Percentiles rank a stretch among this genome's conserved stretches.
Evolutionary conservation across 192 early-diverging fungal species (phyloP).

Genomic region (Gonapodya prolifera): DNA sequence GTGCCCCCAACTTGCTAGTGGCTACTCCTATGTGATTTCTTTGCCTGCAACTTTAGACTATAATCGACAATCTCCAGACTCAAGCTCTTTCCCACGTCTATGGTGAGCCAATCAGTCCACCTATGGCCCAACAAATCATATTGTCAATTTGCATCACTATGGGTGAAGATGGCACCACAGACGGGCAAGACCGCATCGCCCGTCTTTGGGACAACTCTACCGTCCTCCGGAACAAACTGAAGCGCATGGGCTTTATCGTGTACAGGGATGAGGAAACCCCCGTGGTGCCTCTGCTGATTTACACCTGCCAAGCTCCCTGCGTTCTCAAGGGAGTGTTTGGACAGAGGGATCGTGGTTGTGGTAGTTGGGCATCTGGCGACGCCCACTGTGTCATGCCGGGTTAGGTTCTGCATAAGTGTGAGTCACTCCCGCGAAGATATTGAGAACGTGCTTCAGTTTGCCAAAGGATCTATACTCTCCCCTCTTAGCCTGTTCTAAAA

Average conservation of each 20-base stretch:
- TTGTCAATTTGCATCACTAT: conserved; percentile 83
- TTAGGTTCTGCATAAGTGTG: conserved; percentile 87
- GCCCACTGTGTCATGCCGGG: conserved; percentile 87
- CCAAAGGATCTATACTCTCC: no score
- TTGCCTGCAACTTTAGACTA: conserved; percentile 1
- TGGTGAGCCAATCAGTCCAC: conserved; percentile 75
- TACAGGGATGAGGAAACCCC: conserved; percentile 77
- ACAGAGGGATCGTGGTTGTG: conserved; percentile 83
- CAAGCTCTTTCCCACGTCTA: conserved; percentile 74
- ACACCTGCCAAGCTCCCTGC: conserved; percentile 93
- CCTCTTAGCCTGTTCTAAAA: no score
- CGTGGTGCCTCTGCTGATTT: conserved; percentile 80
- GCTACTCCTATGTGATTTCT: neutral
- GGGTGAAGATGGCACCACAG: no score
- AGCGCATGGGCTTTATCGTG: no score
- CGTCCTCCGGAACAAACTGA: conserved; percentile 67
- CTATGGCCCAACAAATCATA: conserved; percentile 79
- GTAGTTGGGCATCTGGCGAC: conserved; percentile 97
- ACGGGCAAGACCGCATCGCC: conserved; percentile 70
- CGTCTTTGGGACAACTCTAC: conserved; percentile 74
- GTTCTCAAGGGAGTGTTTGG: conserved; percentile 83
- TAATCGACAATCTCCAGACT: conserved; percentile 66
- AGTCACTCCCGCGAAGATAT: conserved; percentile 91
- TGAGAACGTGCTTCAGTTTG: neutral
- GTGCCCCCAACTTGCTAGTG: no score